Base-by-base conservation (phyloP, 2,329 filamentous ascomycete species). In the Mycogone perniciosa region DNA sequence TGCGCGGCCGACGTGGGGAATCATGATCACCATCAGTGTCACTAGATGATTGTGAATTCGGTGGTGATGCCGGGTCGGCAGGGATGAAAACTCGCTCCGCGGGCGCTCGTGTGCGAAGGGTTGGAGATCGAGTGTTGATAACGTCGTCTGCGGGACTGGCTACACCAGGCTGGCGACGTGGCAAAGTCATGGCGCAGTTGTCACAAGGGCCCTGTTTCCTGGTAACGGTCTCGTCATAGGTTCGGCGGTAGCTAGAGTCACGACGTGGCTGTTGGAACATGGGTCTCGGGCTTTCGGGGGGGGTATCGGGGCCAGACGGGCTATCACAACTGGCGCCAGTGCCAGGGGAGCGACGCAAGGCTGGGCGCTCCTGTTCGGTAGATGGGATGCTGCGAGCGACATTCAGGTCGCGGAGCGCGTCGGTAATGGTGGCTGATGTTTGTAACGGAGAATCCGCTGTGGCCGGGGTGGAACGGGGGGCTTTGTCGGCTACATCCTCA, bases 171-270 rank as follows among this genome's bases (percentile, higher is more conserved):
- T 68, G 67, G 31, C 64, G 60, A 11, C 59, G 62, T 0, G 83
- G 83, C 6, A 86, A 67, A 0, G 82, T 86, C 60, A 86, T 75
- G 52, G 82, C 82, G 63, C 83, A 86, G 64, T 85, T 86, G 55
- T 84, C 80, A 63, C 83, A 86, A 26, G 82, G 82, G 6, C 76
- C 79, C 47, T 82, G 80, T 52, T 79, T 77, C 63, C 77, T 80
- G 40, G 79, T 83, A 29, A 82, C 81, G n/a, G 77, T 78, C 54
- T 84, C 81, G 57, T 84, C 81, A 56, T 85, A 85, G 0, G 81
- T 85, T 59, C 76, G 76, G 52, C 75, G 74, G 57, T 84, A 85
- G 62, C 76, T 79, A 27, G 80, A 80, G 53, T 84, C 80, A 52
- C 76, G 74, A 33, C 76, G 73, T 11, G 66, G 58, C 37, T 68